These are phyloP conservation scores for Claviceps spartinae DNA, from an alignment of 2,329 filamentous ascomycete genomes.

Conservation along the genomic window DNA sequence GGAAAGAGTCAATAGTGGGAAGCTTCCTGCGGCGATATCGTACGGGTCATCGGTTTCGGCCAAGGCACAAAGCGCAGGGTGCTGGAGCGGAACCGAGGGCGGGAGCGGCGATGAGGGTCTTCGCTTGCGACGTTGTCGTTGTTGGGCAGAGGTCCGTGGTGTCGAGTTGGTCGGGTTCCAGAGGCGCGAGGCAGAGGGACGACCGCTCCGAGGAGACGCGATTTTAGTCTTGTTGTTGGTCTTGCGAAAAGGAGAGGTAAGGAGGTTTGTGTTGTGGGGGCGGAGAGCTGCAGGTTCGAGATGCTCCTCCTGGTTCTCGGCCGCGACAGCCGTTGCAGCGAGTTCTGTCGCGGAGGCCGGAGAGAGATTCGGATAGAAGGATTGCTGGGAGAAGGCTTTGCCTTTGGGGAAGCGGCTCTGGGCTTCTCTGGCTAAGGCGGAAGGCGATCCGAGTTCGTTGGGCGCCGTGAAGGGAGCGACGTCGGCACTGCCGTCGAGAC, in stretches of 20 bases:
- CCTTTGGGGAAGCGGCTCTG: constrained; percentile 15
- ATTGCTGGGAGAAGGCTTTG: constrained; percentile 17
- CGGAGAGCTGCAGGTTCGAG: not conserved
- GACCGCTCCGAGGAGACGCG: constrained; percentile 21
- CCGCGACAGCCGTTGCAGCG: not conserved
- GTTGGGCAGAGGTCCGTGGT: constrained; percentile 24
- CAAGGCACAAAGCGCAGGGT: constrained; percentile 27
- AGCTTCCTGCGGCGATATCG: constrained; percentile 29
- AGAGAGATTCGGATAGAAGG: constrained; percentile 13
- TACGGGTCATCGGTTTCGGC: constrained; percentile 23
- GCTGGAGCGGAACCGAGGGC: constrained; percentile 35
- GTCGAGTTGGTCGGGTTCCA: constrained; percentile 51
- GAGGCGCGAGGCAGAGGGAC: constrained; percentile 35
- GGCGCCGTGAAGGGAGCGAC: constrained; percentile 35
- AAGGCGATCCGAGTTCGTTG: constrained; percentile 21
- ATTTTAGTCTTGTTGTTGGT: constrained; percentile 21
- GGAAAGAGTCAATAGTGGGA: constrained; percentile 36
- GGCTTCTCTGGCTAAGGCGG: constrained; percentile 12
- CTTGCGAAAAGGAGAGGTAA: constrained; percentile 25
- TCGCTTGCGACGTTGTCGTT: constrained; percentile 20
- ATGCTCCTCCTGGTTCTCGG: constrained; percentile 1
- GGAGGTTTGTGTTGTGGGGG: not conserved
- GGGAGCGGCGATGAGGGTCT: constrained; percentile 41
- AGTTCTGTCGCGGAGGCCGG: constrained; percentile 1
- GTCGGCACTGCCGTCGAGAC: constrained; percentile 31